These are phyloP conservation scores for Fusarium dlaminii DNA, from an alignment of 2,329 filamentous ascomycete species.

Conservation along the genomic window DNA sequence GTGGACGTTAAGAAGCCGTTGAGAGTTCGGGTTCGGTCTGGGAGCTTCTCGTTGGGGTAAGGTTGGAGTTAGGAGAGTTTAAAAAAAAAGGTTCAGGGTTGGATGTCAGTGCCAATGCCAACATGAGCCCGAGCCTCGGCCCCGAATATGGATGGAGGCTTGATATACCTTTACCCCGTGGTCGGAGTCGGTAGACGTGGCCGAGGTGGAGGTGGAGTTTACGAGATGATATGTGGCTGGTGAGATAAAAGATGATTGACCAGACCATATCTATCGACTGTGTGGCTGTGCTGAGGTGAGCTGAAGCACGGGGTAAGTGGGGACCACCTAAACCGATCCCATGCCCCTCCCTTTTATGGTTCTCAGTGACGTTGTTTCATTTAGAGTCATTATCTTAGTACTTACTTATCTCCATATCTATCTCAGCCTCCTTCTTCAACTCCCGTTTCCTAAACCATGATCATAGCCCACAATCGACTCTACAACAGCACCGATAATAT, in stretches of 20 bases:
- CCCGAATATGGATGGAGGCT: constrained; percentile 26
- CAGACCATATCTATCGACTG: too few species aligned
- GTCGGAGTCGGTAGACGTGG: constrained; percentile 11
- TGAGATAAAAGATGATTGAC: not conserved
- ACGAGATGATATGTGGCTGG: not conserved
- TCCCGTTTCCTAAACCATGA: constrained; percentile 24
- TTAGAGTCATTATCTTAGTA: not conserved
- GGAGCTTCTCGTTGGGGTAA: constrained; percentile 13
- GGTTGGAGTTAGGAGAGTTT: constrained; percentile 1
- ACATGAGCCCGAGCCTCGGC: constrained; percentile 21
- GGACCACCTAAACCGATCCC: not conserved
- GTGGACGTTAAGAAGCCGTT: constrained; percentile 18
- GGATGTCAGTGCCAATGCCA: constrained; percentile 11
- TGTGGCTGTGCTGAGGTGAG: not conserved
- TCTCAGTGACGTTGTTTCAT: constrained; percentile 23
- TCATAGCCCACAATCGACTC: constrained; percentile 36
- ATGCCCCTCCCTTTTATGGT: constrained; percentile 20
- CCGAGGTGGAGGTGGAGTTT: constrained; percentile 9
- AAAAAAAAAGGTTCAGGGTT: constrained; percentile 9
- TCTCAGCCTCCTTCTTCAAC: constrained; percentile 6
- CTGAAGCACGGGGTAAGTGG: constrained; percentile 25
- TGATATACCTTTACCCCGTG: constrained; percentile 12
- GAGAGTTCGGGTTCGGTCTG: not conserved
- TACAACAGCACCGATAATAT: constrained; percentile 46
- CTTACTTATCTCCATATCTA: not conserved